A percentile compares a stretch with the other conserved stretches of the same genome.
Evolutionary conservation across 805 yeast species (phyloP).

Genomic region (Hanseniaspora taiwanica): DNA sequence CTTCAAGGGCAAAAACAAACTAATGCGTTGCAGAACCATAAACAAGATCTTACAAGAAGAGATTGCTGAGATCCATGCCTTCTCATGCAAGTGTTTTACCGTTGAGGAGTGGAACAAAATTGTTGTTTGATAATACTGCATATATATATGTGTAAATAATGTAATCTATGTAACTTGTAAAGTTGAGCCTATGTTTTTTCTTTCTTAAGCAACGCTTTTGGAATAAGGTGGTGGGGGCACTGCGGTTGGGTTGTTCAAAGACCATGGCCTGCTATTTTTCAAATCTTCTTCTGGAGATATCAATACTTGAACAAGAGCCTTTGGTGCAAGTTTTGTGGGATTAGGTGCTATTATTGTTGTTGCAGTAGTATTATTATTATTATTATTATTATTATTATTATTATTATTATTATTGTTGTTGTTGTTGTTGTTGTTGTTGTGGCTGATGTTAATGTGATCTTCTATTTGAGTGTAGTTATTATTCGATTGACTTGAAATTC

Average conservation of each 20-base stretch:
- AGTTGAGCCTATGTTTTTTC: too few species aligned
- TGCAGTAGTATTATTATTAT: too few species aligned
- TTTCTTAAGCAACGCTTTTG: too few species aligned
- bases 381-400: too few species aligned
- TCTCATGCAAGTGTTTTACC: slow-evolving; percentile 84
- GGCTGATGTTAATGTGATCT: neutral
- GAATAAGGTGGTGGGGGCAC: slow-evolving; percentile 6
- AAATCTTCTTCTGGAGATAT: too few species aligned
- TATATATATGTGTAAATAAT: neutral
- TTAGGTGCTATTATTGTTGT: neutral
- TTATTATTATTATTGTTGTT: too few species aligned
- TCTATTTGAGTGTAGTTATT: neutral
- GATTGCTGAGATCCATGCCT: slow-evolving; percentile 81
- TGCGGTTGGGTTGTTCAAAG: too few species aligned
- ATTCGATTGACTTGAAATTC: neutral
- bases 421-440: too few species aligned
- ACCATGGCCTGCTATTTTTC: too few species aligned
- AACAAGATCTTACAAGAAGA: slow-evolving; percentile 73
- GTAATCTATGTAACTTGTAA: too few species aligned
- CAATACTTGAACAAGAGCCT: too few species aligned
- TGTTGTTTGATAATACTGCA: slow-evolving; percentile 6
- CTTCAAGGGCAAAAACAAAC: slow-evolving; percentile 71
- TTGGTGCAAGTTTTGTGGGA: neutral
- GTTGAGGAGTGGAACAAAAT: slow-evolving; percentile 67
- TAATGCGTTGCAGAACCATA: slow-evolving; percentile 78